Base-by-base conservation (phyloP, 768 basidiomycete species). In the Asterophora lycoperdoides region DNA sequence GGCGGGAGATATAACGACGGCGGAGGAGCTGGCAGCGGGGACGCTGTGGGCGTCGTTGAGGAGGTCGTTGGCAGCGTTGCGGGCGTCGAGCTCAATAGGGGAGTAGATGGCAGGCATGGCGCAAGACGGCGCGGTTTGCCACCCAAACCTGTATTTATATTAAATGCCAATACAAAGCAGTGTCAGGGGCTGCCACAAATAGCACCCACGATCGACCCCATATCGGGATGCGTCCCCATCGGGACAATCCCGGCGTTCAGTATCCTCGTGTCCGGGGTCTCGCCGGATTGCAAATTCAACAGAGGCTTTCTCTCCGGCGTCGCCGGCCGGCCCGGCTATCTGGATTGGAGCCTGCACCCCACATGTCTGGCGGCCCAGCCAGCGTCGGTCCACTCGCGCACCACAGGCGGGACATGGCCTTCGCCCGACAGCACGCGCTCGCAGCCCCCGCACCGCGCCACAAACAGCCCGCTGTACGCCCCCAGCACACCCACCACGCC, bases 371-470 rank as follows among this genome's bases (percentile, higher is more conserved):
- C 67, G 53, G 72, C 70, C 81, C 82, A 82, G 2, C 37, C 55
- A 49, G 66, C 56, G 34, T 70, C 67, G 18, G 63, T 66, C 78
- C 78, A 84, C 20, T 77, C 58, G 37, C 85, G 75, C 26, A 79
- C 82, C 3, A 88, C 83, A 0, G 86, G 81, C 1, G 87, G 88
- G 7, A 85, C 71, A 60, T 89, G 84, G 0, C 81, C 83, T 55
- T 89, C 86, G 2, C 71, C 68, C 0, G 84, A 83, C 17, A 89
- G 65, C 20, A 89, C 81, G 14, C 86, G 79, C 41, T 76, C 68
- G 57, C 88, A 91, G 26, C 62, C 66, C 18, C 64, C 64, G 56
- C 88, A 91, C 3, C 68, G 75, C 28, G 79, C 75, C 42, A 80
- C 68, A 55, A 89, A 89, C 18, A 90, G 64, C 5, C 71, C 74